Evolutionary conservation across 1,284 basidiomycete genomes (phyloP).

Genomic region (Sphaerobolus stellatus): DNA sequence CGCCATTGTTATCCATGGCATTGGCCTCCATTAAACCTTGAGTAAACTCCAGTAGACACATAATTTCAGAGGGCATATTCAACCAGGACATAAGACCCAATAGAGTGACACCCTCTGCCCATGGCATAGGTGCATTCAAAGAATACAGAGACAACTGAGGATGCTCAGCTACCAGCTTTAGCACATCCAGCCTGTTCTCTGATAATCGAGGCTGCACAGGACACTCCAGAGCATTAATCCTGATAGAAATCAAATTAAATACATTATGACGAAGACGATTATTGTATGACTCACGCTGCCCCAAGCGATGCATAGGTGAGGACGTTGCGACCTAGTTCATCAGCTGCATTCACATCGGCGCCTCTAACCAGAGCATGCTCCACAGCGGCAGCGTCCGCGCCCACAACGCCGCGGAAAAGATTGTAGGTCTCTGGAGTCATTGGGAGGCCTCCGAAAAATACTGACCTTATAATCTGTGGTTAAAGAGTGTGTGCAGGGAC

Average conservation of each 20-base stretch:
- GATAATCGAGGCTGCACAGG: conserved; percentile 40
- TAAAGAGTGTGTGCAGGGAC: too few relatives aligned
- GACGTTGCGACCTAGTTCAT: conserved; percentile 56
- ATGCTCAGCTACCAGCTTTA: conserved; percentile 53
- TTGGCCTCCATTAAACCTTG: conserved; percentile 63
- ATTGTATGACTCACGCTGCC: conserved; percentile 47
- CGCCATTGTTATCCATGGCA: conserved; percentile 66
- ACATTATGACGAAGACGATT: conserved; percentile 5
- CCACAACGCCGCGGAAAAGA: conserved; percentile 56
- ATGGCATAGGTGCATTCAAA: conserved; percentile 63
- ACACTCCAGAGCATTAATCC: conserved; percentile 65
- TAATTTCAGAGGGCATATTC: conserved; percentile 56
- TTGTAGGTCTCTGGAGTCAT: conserved; percentile 10
- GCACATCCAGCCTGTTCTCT: conserved; percentile 46
- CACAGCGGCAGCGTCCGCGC: conserved; percentile 54
- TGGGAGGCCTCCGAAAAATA: too few relatives aligned
- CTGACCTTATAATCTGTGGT: too few relatives aligned
- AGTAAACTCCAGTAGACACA: conserved; percentile 57
- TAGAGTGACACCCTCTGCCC: conserved; percentile 68
- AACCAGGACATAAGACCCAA: conserved; percentile 75
- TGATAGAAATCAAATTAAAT: conserved; percentile 34
- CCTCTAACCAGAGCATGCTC: conserved; percentile 53
- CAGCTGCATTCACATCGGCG: conserved; percentile 64
- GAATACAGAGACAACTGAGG: conserved; percentile 61
- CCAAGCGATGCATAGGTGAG: conserved; percentile 69